These are phyloP conservation scores for Simmondsia chinensis DNA, from an alignment of 148 eudicot species.

Conservation along the genomic window DNA sequence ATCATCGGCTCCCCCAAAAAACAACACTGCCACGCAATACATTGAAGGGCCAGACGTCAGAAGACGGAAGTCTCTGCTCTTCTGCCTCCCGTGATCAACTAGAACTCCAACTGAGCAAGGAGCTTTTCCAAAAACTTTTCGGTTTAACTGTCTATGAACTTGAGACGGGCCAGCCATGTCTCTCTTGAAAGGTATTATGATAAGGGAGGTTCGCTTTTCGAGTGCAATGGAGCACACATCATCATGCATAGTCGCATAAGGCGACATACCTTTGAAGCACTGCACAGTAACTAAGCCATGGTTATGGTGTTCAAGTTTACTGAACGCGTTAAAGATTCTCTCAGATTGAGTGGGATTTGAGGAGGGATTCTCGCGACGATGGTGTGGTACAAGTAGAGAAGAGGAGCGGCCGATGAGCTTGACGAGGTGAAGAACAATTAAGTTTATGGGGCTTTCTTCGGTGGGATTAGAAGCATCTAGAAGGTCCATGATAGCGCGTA, in stretches of 20 bases:
- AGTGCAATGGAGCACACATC: constrained; percentile 57
- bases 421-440: constrained; percentile 41
- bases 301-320: constrained; percentile 26
- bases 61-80: constrained; percentile 2
- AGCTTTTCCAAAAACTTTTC: constrained; percentile 39
- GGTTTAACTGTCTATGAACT: constrained; percentile 29
- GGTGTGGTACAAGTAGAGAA: constrained; percentile 33
- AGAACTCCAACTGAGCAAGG: constrained; percentile 58
- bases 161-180: constrained; percentile 17
- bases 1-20: constrained; percentile 44
- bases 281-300: constrained; percentile 20
- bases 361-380: constrained; percentile 23
- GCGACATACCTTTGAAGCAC: constrained; percentile 41
- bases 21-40: constrained; percentile 31
- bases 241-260: constrained; percentile 52
- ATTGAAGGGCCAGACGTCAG: constrained; percentile 12
- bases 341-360: constrained; percentile 29
- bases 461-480: constrained; percentile 37
- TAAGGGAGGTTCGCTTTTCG: constrained; percentile 35
- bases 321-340: constrained; percentile 40
- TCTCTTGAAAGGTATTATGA: constrained; percentile 49
- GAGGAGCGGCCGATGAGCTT: constrained; percentile 51
- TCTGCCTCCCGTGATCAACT: constrained; percentile 25
- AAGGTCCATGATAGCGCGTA: constrained; percentile 25
- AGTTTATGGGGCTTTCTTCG: constrained; percentile 19